Percentiles rank a stretch among this genome's conserved stretches.
Conservation (phyloP, 208 protist genomes). For the Trypanosoma theileri region DNA sequence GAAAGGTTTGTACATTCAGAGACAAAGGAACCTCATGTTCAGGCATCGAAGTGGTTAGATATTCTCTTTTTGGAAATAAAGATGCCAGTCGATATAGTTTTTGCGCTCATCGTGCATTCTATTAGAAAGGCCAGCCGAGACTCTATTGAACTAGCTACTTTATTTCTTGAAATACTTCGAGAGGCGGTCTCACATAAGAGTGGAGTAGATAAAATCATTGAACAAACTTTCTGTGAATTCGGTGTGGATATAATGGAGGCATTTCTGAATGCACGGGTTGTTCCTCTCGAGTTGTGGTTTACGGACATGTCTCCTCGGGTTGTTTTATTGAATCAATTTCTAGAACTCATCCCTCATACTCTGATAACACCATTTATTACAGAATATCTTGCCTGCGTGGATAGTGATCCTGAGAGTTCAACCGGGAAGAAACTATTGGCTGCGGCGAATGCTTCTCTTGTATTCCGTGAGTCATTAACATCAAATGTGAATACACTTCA, state of each 20-base stretch:
- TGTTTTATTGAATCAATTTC: constrained; percentile 1
- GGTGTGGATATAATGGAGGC: constrained; percentile 15
- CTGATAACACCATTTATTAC: constrained; percentile 7
- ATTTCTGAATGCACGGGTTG: not conserved
- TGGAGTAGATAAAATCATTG: not conserved
- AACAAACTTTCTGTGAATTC: constrained; percentile 15
- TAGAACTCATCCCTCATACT: constrained; percentile 16
- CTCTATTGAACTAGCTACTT: not conserved
- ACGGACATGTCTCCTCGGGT: constrained; percentile 12
- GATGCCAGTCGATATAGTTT: constrained; percentile 1
- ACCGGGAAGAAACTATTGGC: not conserved
- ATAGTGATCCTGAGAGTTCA: not conserved
- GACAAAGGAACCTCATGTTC: not conserved
- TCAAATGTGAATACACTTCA: not conserved
- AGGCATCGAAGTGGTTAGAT: constrained; percentile 4
- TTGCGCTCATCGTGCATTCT: constrained; percentile 9
- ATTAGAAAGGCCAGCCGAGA: not conserved
- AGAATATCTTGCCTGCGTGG: not conserved
- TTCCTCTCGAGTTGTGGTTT: constrained; percentile 14
- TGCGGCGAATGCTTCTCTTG: constrained; percentile 12
- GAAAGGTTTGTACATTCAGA: not conserved
- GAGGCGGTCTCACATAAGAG: not conserved
- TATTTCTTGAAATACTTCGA: constrained; percentile 16
- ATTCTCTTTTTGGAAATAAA: constrained; percentile 5
- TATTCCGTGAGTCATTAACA: not conserved